Evolutionary conservation across 2,329 filamentous ascomycete genomes (phyloP), one percentile per base, ranked within the genome.

Genomic region (Cladosporium oxysporum): DNA sequence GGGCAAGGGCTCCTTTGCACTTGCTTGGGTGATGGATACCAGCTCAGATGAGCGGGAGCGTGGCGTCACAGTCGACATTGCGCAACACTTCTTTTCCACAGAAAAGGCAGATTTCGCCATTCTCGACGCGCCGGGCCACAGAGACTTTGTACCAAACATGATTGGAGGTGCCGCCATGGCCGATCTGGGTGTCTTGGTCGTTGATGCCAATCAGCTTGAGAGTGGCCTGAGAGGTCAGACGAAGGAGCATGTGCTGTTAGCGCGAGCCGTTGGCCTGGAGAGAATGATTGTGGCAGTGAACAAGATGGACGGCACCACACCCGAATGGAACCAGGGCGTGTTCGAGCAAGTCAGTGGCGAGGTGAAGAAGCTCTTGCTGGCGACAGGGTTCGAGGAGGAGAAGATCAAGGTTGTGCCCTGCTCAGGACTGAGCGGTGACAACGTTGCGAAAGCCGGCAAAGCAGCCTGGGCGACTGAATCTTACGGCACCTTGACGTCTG

Each of bases 81-180:
- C 95, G 10, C 96, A 91, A 21, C 96, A 96, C 76, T 89, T 93
- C 69, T 99, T 99, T 75, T 91, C 96, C 75, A 99, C 96, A 0
- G 88, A 91, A 1, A 90, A 85, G 61, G 95, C 92, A 0, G 86
- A 85, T 12, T 98, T 98, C 75, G 98, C 95, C 1, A 97, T 99
- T 55, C 84, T 99, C 5, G 95, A 99, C 76, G 94, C 95, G 0
- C 95, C 95, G 0, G 95, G 95, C 0, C 95, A 99, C 78, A 87
- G 89, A 67, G 95, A 99, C 76, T 99, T 98, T 75, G 93, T 99
- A 23, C 95, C 95, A 0, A 99, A 97, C 77, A 99, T 99, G 95
- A 97, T 99, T 76, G 94, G 94, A 2, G 95, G 95, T 16, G 93
- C 94, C 3, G 95, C 91, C 66, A 94, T 97, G 79, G 96, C 95